These are phyloP conservation scores for Purshia tridentata DNA, from an alignment of 306 rosid species.

Conservation along the genomic window DNA sequence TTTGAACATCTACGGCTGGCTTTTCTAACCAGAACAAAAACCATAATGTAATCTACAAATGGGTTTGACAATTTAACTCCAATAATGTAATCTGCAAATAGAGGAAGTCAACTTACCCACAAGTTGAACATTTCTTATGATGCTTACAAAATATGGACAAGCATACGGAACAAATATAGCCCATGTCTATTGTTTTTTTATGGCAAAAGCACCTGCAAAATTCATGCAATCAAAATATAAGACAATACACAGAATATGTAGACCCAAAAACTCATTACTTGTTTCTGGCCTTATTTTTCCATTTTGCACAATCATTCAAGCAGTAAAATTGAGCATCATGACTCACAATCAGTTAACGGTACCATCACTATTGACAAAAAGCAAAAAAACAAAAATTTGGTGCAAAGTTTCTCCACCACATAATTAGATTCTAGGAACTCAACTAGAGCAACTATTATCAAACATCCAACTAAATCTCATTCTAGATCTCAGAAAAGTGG, in stretches of 20 bases:
- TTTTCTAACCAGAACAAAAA: not conserved
- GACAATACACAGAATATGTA: not conserved
- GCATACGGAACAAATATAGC: conserved; percentile 92
- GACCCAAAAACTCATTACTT: not conserved
- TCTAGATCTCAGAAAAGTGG: not conserved
- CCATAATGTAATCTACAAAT: not conserved
- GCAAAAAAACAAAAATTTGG: not conserved
- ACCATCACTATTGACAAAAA: not conserved
- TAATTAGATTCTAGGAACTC: not conserved
- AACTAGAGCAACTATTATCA: not conserved
- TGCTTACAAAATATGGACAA: conserved; percentile 95
- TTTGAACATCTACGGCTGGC: not conserved
- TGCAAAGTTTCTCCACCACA: not conserved
- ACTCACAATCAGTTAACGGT: not conserved
- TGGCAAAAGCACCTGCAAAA: conserved; percentile 97
- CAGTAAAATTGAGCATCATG: not conserved
- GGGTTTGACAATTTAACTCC: not conserved
- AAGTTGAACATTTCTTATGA: conserved; percentile 95
- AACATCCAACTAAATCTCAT: not conserved
- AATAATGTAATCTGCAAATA: not conserved
- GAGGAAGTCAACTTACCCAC: conserved; percentile 65
- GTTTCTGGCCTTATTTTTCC: not conserved
- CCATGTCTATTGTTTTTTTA: conserved; percentile 94
- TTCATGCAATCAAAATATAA: conserved; percentile 9
- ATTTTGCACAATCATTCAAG: not conserved